These are phyloP conservation scores for Quercus phellos DNA, from an alignment of 331 rosid species.

Conservation along the genomic window DNA sequence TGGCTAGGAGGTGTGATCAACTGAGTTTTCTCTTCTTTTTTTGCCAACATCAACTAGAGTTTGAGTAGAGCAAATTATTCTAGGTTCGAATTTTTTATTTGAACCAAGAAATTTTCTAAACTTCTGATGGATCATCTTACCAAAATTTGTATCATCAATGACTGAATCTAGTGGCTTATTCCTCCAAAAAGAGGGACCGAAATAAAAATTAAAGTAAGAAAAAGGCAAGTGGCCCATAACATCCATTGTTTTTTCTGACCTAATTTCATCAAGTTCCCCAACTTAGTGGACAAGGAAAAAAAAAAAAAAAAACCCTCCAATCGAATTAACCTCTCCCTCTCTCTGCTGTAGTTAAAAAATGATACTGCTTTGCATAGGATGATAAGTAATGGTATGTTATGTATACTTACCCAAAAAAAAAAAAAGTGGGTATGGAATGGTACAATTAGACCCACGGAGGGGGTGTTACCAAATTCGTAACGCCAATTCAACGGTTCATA, in stretches of 20 bases:
- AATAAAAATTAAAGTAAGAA: neutral
- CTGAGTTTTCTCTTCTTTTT: neutral
- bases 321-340: neutral
- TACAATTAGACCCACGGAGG: slow-evolving; percentile 5
- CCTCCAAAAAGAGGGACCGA: neutral
- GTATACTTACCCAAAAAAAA: too few relatives aligned
- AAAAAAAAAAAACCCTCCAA: neutral
- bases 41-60: neutral
- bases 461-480: neutral
- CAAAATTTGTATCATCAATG: slow-evolving; percentile 22
- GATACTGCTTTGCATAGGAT: slow-evolving; percentile 2
- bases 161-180: neutral
- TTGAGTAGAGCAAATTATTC: slow-evolving; percentile 12
- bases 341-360: neutral
- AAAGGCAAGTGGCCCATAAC: slow-evolving; percentile 24
- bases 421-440: neutral
- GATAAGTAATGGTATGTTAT: slow-evolving; percentile 3
- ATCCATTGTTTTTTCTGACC: slow-evolving; percentile 39
- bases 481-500: slow-evolving; percentile 22
- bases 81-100: slow-evolving; percentile 6
- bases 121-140: slow-evolving; percentile 30
- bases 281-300: slow-evolving; percentile 4
- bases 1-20: slow-evolving; percentile 15
- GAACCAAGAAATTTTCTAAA: slow-evolving; percentile 19
- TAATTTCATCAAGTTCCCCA: slow-evolving; percentile 17